phyloP scores from a whole-genome alignment of 768 basidiomycete genomes.

The Hydnum rufescens region DNA sequence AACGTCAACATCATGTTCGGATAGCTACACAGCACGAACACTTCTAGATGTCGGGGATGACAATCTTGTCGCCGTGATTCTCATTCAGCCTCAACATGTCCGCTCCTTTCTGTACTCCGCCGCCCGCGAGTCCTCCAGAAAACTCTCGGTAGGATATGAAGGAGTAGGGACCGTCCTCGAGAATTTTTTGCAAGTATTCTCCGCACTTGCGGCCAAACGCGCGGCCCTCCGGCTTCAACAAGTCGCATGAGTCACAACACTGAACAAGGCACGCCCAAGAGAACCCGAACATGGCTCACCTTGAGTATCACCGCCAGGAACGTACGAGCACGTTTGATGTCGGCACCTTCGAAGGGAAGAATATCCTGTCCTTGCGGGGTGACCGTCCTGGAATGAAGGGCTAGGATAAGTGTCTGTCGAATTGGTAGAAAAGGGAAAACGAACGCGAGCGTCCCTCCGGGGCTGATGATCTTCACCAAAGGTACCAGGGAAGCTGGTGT shows the following conservation, averaged over 20 bases:
- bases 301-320: too few species aligned
- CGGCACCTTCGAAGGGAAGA: not conserved
- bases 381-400: not conserved
- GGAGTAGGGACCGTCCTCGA: too few species aligned
- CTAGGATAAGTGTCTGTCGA: too few species aligned
- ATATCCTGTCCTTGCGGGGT: not conserved
- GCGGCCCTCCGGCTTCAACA: not conserved
- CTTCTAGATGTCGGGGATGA: not conserved
- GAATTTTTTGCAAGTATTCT: too few species aligned
- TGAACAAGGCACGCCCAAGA: too few species aligned
- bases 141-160: too few species aligned
- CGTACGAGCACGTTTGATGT: not conserved
- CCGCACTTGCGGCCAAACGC: not conserved
- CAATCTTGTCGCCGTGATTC: not conserved
- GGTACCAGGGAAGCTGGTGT: not conserved
- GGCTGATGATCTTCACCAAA: not conserved
- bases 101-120: not conserved
- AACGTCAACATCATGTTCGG: too few species aligned
- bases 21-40: too few species aligned
- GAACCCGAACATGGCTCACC: too few species aligned
- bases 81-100: not conserved
- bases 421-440: too few species aligned
- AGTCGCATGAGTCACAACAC: not conserved
- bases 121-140: not conserved
- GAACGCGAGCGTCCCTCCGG: not conserved